A percentile compares a stretch with the other conserved stretches of the same genome.
Conservation (phyloP, 2,329 filamentous ascomycete species). For the Talaromyces pinophilus region DNA sequence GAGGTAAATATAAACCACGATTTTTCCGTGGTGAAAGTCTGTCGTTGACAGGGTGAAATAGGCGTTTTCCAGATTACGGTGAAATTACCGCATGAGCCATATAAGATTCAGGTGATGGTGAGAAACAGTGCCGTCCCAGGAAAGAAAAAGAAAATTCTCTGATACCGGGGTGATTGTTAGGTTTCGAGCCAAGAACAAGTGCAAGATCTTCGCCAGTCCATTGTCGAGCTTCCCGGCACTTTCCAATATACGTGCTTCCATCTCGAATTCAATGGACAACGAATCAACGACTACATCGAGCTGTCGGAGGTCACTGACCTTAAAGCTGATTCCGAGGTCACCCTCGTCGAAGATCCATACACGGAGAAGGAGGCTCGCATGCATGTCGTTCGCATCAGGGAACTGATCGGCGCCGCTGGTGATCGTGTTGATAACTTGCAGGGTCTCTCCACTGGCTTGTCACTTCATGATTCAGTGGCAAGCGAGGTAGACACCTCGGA, state of each 20-base stretch:
- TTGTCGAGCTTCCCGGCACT: conserved; percentile 88
- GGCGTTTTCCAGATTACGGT: conserved; percentile 72
- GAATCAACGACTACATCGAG: conserved; percentile 93
- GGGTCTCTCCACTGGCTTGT: conserved; percentile 80
- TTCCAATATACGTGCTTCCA: conserved; percentile 99
- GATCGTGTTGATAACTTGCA: conserved; percentile 84
- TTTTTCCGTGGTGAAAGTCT: not conserved
- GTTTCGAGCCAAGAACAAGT: conserved; percentile 93
- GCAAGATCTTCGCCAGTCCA: conserved; percentile 93
- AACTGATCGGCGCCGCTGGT: conserved; percentile 88
- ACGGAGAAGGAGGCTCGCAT: conserved; percentile 97
- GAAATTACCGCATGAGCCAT: conserved; percentile 75
- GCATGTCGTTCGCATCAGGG: conserved; percentile 85
- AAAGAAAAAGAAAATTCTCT: not conserved
- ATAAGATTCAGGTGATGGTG: conserved; percentile 84
- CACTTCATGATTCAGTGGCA: conserved; percentile 78
- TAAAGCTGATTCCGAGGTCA: conserved; percentile 72
- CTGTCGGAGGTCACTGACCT: conserved; percentile 85
- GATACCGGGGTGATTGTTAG: conserved; percentile 46
- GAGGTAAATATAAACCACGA: conserved; percentile 33
- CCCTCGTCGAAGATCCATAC: conserved; percentile 89
- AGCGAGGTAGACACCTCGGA: conserved; percentile 44
- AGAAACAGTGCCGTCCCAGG: conserved; percentile 22
- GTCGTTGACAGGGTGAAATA: conserved; percentile 26
- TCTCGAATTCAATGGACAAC: conserved; percentile 82